Conservation (phyloP, 2,329 filamentous ascomycete genomes). For the Blastomyces parvus region DNA sequence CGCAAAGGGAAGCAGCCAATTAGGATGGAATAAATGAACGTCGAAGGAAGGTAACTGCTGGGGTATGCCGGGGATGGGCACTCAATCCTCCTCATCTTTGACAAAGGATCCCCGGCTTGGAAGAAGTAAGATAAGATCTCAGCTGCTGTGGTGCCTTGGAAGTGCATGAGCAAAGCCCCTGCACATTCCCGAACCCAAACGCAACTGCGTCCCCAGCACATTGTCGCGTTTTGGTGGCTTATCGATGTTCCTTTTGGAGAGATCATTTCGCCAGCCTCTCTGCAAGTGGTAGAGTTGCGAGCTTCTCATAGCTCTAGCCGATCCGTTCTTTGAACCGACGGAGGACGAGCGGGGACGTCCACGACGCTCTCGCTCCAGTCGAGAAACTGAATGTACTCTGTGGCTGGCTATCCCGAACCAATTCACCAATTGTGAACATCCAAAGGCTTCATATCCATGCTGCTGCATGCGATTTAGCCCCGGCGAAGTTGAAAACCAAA, state of each 20-base stretch:
- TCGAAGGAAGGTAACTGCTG: background rate
- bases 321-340: background rate
- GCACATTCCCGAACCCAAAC: background rate
- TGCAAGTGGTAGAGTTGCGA: background rate
- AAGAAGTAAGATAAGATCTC: background rate
- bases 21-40: background rate
- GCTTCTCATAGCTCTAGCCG: background rate
- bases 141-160: background rate
- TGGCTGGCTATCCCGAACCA: background rate
- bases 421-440: background rate
- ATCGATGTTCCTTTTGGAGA: background rate
- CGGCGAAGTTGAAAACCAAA: background rate
- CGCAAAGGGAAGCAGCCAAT: background rate
- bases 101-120: background rate
- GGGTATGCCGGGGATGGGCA: background rate
- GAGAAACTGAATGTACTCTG: background rate
- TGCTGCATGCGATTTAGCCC: background rate
- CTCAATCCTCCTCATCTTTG: background rate
- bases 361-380: background rate
- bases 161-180: background rate
- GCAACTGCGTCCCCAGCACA: background rate
- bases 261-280: background rate
- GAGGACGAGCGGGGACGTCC: background rate
- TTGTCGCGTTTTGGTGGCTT: background rate
- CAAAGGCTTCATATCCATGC: background rate